Evolutionary conservation across 305 asterid species (phyloP).

Genomic region (Fraxinus latifolia): DNA sequence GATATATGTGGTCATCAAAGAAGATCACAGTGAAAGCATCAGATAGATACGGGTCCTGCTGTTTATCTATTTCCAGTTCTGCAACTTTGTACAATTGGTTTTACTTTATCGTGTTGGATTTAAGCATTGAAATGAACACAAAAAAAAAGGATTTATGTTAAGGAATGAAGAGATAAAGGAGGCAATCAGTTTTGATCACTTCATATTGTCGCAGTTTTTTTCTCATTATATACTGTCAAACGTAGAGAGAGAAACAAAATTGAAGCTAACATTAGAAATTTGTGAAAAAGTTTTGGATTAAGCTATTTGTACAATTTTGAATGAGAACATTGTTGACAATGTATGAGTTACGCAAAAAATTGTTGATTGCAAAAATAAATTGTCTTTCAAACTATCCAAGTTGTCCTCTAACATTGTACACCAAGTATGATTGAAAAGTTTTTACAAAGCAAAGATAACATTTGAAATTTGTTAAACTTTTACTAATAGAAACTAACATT

Average conservation of each 20-base stretch:
- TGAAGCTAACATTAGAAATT: background rate
- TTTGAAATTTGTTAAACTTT: background rate
- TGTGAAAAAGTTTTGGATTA: too few relatives aligned
- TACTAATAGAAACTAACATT: slow-evolving; percentile 19
- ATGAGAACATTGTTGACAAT: too few relatives aligned
- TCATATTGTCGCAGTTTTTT: background rate
- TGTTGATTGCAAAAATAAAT: too few relatives aligned
- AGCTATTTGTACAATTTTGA: too few relatives aligned
- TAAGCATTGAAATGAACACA: background rate
- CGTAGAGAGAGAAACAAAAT: background rate
- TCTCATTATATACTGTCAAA: background rate
- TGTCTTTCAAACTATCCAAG: too few relatives aligned
- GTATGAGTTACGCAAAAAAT: too few relatives aligned
- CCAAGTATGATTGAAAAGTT: background rate
- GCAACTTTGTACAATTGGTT: background rate
- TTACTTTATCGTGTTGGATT: background rate
- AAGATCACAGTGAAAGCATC: background rate
- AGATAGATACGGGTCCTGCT: background rate
- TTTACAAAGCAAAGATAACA: slow-evolving; percentile 12
- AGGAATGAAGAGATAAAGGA: background rate
- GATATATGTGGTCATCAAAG: background rate
- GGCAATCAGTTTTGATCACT: slow-evolving; percentile 17
- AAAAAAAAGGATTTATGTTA: background rate
- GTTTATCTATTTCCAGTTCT: background rate
- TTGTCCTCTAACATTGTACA: too few relatives aligned